phyloP scores from a whole-genome alignment of 352 stramenopile species.

The Phytopythium helicoides region DNA sequence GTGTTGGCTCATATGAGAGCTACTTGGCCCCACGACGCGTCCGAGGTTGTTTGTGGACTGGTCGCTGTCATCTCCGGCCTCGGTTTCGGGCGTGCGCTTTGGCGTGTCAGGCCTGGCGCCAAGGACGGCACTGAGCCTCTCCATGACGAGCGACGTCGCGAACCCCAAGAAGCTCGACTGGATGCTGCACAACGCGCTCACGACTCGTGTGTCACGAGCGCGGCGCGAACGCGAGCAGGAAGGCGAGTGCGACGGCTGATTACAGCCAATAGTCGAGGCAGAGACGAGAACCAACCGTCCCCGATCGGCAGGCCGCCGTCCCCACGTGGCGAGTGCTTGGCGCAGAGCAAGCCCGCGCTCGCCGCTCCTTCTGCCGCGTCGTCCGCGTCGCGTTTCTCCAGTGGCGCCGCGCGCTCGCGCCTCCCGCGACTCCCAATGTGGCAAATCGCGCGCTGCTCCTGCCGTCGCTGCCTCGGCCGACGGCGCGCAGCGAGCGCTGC shows the following conservation, averaged over 20 bases:
- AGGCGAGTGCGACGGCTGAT: background rate
- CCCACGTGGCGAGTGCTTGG: conserved; percentile 23
- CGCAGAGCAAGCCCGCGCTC: conserved; percentile 28
- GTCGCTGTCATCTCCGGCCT: conserved; percentile 33
- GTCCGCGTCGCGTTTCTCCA: conserved; percentile 15
- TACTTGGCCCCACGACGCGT: conserved; percentile 16
- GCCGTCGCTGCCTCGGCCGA: conserved; percentile 24
- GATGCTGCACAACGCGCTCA: conserved; percentile 39
- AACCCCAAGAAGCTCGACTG: conserved; percentile 45
- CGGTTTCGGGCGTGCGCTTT: conserved; percentile 28
- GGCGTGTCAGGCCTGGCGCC: conserved; percentile 25
- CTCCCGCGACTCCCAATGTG: too few species aligned
- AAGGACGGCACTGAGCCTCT: conserved; percentile 16
- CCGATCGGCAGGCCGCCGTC: conserved; percentile 11
- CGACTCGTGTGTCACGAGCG: background rate
- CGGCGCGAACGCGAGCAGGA: background rate
- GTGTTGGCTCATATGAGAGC: conserved; percentile 41
- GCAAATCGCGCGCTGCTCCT: conserved; percentile 33
- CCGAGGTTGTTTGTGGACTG: conserved; percentile 42
- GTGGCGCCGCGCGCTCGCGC: background rate
- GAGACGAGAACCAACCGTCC: too few species aligned
- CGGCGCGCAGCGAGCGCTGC: conserved; percentile 28
- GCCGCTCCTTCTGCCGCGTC: conserved; percentile 31
- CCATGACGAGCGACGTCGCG: conserved; percentile 31
- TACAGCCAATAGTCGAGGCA: too few species aligned